A percentile compares a stretch with the other conserved stretches of the same genome.
Evolutionary conservation across 2,329 filamentous ascomycete genomes (phyloP).

Genomic region (Beauveria pseudobassiana): DNA sequence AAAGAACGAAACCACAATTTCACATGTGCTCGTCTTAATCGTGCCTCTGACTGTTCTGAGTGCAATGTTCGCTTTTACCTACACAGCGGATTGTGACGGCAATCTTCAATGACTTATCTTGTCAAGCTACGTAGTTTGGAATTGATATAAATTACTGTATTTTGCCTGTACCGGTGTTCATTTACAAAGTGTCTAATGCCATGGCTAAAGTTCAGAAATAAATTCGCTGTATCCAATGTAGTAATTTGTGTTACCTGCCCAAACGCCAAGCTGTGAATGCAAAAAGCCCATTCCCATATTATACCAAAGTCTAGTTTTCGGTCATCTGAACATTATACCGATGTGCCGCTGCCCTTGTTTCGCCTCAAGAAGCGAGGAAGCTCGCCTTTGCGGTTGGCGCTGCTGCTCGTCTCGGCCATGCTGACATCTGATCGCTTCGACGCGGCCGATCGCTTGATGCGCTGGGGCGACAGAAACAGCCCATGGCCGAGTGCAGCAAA

Average conservation of each 20-base stretch:
- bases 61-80: no score
- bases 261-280: constrained; percentile 8
- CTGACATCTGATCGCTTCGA: neutral
- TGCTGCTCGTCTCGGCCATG: constrained; percentile 4
- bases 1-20: no score
- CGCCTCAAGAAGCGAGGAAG: constrained; percentile 3
- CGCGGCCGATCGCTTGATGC: constrained; percentile 1
- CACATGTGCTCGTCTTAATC: no score
- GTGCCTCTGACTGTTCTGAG: no score
- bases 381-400: neutral
- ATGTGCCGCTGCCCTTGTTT: neutral
- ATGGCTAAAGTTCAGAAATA: neutral
- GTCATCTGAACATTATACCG: neutral
- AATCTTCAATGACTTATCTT: no score
- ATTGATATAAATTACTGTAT: no score
- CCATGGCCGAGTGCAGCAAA: constrained; percentile 65
- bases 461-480: constrained; percentile 58
- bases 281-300: neutral
- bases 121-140: no score
- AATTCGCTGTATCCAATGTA: constrained; percentile 2
- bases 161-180: neutral
- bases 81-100: no score
- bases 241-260: neutral
- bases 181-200: neutral
- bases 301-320: neutral